Percentiles rank a stretch among this genome's conserved stretches.
Conservation (phyloP, 1,139 yeast genomes). For the Meyerozyma elateridarum region DNA sequence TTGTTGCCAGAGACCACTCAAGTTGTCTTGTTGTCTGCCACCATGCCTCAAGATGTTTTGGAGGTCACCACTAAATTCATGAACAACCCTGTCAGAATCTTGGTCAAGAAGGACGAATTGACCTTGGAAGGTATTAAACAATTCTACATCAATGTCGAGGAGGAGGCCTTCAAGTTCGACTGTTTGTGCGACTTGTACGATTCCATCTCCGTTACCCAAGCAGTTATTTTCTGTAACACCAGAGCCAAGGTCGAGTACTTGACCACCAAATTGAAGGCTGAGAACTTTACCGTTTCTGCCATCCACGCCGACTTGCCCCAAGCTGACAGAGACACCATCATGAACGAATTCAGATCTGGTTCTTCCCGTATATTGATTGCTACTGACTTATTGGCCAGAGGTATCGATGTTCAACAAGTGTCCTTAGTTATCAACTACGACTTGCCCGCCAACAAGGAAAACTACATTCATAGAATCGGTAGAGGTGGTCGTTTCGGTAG, state of each 20-base stretch:
- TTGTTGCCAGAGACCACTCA: slow-evolving; percentile 92
- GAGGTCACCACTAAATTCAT: slow-evolving; percentile 96
- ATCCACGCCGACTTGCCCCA: slow-evolving; percentile 98
- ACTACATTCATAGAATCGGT: slow-evolving; percentile 99
- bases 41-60: slow-evolving; percentile 96
- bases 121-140: slow-evolving; percentile 98
- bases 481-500: slow-evolving; percentile 99
- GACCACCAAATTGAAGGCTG: slow-evolving; percentile 78
- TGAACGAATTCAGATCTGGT: slow-evolving; percentile 98
- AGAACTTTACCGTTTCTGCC: slow-evolving; percentile 92
- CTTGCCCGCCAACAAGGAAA: slow-evolving; percentile 94
- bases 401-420: slow-evolving; percentile 99
- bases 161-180: slow-evolving; percentile 91
- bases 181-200: slow-evolving; percentile 96
- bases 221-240: slow-evolving; percentile 99
- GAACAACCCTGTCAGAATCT: slow-evolving; percentile 95
- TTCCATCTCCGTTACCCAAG: slow-evolving; percentile 96
- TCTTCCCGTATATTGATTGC: slow-evolving; percentile 95
- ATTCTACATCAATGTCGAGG: slow-evolving; percentile 90
- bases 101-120: slow-evolving; percentile 97
- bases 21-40: slow-evolving; percentile 94
- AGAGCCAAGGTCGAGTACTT: slow-evolving; percentile 95
- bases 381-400: slow-evolving; percentile 98
- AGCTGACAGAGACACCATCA: slow-evolving; percentile 94
- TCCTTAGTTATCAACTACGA: slow-evolving; percentile 97